These are phyloP conservation scores for Hordeum pubiflorum DNA, from an alignment of 202 grass and related monocot genomes.

Conservation along the genomic window DNA sequence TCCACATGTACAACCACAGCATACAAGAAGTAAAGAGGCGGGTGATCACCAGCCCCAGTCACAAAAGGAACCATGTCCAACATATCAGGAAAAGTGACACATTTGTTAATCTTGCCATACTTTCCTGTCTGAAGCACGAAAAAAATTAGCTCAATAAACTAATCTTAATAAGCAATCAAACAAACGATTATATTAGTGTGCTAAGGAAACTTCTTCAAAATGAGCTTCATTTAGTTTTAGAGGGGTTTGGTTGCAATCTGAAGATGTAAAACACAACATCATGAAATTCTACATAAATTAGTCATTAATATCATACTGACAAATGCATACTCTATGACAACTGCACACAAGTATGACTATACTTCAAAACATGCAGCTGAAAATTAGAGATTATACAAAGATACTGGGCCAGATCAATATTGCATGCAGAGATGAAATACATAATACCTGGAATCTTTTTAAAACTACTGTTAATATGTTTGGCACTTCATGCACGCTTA, in stretches of 20 bases:
- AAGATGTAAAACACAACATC: not conserved
- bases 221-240: not conserved
- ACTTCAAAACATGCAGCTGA: not conserved
- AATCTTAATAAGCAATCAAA: not conserved
- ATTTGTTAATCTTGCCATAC: constrained; percentile 99
- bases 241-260: not conserved
- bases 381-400: constrained; percentile 2
- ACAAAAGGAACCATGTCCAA: constrained; percentile 99
- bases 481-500: constrained; percentile 95
- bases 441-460: constrained; percentile 91
- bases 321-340: not conserved
- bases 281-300: not conserved
- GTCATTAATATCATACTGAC: constrained; percentile 1
- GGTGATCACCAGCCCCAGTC: constrained; percentile 75
- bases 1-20: constrained; percentile 95
- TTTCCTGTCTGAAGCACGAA: constrained; percentile 73
- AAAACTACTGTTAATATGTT: constrained; percentile 99
- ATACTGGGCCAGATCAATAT: constrained; percentile 5
- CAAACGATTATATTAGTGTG: not conserved
- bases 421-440: constrained; percentile 1
- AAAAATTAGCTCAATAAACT: constrained; percentile 19
- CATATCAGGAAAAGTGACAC: constrained; percentile 94
- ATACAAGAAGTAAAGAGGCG: constrained; percentile 92
- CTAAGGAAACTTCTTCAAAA: not conserved
- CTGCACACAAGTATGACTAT: constrained; percentile 16